phyloP scores from a whole-genome alignment of 495 filamentous ascomycete species.

The Tetracladium marchalianum region DNA sequence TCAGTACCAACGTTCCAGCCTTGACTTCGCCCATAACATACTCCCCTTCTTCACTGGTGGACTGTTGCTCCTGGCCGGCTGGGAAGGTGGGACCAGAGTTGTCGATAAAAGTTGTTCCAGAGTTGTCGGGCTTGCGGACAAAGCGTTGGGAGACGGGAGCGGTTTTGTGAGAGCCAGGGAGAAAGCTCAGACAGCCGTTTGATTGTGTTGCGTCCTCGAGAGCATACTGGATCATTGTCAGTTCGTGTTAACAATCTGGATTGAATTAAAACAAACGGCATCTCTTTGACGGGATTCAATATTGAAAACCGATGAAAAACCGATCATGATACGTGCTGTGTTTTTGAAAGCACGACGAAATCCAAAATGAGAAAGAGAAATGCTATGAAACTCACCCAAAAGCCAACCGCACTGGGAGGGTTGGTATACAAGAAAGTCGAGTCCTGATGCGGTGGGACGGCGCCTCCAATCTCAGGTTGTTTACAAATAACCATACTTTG shows the following conservation, averaged over 20 bases:
- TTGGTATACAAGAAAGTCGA: slow-evolving; percentile 87
- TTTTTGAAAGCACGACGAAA: too few species aligned
- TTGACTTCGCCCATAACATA: slow-evolving; percentile 72
- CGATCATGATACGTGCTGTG: too few species aligned
- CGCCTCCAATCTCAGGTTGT: slow-evolving; percentile 88
- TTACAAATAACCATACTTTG: slow-evolving; percentile 99
- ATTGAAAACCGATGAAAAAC: too few species aligned
- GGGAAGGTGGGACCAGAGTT: slow-evolving; percentile 34
- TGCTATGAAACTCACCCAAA: slow-evolving; percentile 41
- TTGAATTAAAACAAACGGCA: too few species aligned
- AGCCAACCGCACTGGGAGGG: slow-evolving; percentile 83
- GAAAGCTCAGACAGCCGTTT: slow-evolving; percentile 85
- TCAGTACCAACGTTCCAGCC: slow-evolving; percentile 81
- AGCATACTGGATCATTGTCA: slow-evolving; percentile 43
- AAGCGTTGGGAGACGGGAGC: slow-evolving; percentile 58
- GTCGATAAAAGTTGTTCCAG: slow-evolving; percentile 41
- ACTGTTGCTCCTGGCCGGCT: slow-evolving; percentile 26
- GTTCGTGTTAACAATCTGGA: too few species aligned
- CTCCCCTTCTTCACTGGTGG: slow-evolving; percentile 23
- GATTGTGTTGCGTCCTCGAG: slow-evolving; percentile 76
- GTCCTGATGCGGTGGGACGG: slow-evolving; percentile 83
- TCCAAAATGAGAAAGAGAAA: too few species aligned
- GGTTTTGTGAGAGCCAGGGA: slow-evolving; percentile 65
- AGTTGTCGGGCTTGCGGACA: slow-evolving; percentile 47
- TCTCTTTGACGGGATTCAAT: too few species aligned